phyloP scores from a whole-genome alignment of 257 asterid genomes.

The Nicotiana paniculata region DNA sequence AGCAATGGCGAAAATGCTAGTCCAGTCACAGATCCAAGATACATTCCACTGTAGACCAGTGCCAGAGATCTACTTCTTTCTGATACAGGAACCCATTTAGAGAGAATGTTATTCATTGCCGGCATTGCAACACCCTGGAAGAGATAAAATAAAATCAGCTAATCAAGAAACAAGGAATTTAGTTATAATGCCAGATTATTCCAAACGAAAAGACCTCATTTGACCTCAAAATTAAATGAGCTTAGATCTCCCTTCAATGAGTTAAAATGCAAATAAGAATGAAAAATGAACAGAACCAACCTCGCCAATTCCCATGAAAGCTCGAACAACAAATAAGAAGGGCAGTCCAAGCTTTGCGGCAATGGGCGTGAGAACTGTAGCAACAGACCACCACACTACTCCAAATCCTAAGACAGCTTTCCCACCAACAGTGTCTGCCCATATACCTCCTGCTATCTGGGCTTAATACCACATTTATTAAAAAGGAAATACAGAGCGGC shows the following conservation, averaged over 20 bases:
- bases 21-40: conserved; percentile 90
- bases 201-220: background rate
- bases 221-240: background rate
- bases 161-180: conserved; percentile 8
- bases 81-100: conserved; percentile 90
- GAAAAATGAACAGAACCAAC: conserved; percentile 30
- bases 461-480: conserved; percentile 9
- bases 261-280: background rate
- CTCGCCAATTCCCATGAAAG: conserved; percentile 95
- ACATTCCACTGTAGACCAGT: conserved; percentile 93
- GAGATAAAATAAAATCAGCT: conserved; percentile 7
- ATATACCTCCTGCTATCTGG: conserved; percentile 92
- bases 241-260: background rate
- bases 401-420: conserved; percentile 79
- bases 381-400: conserved; percentile 96
- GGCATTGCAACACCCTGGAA: conserved; percentile 98
- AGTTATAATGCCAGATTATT: background rate
- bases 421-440: conserved; percentile 97
- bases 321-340: conserved; percentile 75
- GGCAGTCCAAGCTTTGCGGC: conserved; percentile 87
- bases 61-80: conserved; percentile 96
- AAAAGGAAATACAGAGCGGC: conserved; percentile 7
- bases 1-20: conserved; percentile 81
- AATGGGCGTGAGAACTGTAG: conserved; percentile 72
- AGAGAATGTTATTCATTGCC: conserved; percentile 82